Percentiles rank a stretch among this genome's conserved stretches.
These are phyloP conservation scores for Mercurialis annua DNA, from an alignment of 345 rosid species.

Conservation along the genomic window DNA sequence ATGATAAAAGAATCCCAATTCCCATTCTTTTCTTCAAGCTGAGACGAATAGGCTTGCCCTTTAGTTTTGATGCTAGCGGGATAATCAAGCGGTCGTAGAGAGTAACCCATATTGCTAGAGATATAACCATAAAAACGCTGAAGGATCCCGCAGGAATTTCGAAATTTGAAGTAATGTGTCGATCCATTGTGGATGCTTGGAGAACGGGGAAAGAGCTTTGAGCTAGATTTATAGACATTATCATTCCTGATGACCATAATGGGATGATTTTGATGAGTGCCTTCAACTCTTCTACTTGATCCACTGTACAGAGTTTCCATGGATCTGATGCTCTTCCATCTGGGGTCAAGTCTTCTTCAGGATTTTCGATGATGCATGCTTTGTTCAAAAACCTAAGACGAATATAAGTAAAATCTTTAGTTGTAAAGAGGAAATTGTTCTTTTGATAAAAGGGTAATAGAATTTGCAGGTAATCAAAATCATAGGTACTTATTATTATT, in stretches of 20 bases:
- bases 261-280: slow-evolving; percentile 63
- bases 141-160: slow-evolving; percentile 76
- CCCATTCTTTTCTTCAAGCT: slow-evolving; percentile 68
- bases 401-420: not conserved
- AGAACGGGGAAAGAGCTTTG: slow-evolving; percentile 60
- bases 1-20: slow-evolving; percentile 47
- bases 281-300: slow-evolving; percentile 81
- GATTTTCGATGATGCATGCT: slow-evolving; percentile 55
- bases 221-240: slow-evolving; percentile 56
- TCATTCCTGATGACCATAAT: slow-evolving; percentile 70
- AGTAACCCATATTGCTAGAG: slow-evolving; percentile 49
- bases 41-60: slow-evolving; percentile 49
- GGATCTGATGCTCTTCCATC: slow-evolving; percentile 65
- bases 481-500: too few species aligned
- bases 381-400: slow-evolving; percentile 59
- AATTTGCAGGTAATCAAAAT: too few species aligned
- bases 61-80: slow-evolving; percentile 64
- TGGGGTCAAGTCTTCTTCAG: slow-evolving; percentile 40
- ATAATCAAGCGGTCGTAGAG: slow-evolving; percentile 65
- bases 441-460: too few species aligned
- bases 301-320: slow-evolving; percentile 71
- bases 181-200: slow-evolving; percentile 70
- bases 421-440: too few species aligned
- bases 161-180: slow-evolving; percentile 55
- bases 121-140: slow-evolving; percentile 44